A percentile compares a stretch with the other conserved stretches of the same genome.
Evolutionary conservation across 2,329 filamentous ascomycete species (phyloP).

Genomic region (Didymella segeticola): DNA sequence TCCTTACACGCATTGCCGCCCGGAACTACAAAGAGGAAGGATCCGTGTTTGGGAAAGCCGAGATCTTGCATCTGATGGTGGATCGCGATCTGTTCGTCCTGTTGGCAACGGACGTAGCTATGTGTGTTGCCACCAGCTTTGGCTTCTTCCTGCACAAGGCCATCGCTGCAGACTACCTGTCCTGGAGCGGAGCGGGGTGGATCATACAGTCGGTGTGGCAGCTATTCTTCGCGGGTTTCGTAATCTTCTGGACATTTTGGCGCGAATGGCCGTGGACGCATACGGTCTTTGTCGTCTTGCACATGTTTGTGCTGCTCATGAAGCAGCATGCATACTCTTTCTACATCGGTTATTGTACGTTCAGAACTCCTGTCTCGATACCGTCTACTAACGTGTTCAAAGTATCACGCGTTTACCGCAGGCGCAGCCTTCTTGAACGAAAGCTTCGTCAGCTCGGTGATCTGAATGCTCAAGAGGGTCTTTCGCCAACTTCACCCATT

Average conservation of each 20-base stretch:
- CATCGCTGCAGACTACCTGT: slow-evolving; percentile 65
- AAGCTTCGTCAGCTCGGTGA: slow-evolving; percentile 66
- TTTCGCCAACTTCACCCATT: slow-evolving; percentile 30
- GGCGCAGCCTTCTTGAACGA: slow-evolving; percentile 51
- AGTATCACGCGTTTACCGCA: slow-evolving; percentile 65
- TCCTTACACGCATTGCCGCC: slow-evolving; percentile 70
- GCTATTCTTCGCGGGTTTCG: slow-evolving; percentile 64
- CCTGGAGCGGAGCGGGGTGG: slow-evolving; percentile 75
- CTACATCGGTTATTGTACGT: slow-evolving; percentile 72
- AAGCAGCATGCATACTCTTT: slow-evolving; percentile 83
- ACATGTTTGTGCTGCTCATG: slow-evolving; percentile 79
- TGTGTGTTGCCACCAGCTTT: slow-evolving; percentile 71
- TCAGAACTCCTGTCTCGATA: too few relatives aligned
- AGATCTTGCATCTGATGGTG: slow-evolving; percentile 75
- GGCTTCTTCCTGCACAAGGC: slow-evolving; percentile 70
- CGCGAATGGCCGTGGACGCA: slow-evolving; percentile 85
- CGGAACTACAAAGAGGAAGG: slow-evolving; percentile 74
- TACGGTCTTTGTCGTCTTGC: slow-evolving; percentile 77
- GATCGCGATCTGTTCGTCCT: slow-evolving; percentile 59
- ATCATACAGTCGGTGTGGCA: slow-evolving; percentile 80
- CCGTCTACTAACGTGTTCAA: slow-evolving; percentile 9
- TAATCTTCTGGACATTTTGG: slow-evolving; percentile 70
- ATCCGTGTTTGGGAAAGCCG: slow-evolving; percentile 71
- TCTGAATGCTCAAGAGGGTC: slow-evolving; percentile 55
- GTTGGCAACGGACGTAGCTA: slow-evolving; percentile 69